These are phyloP conservation scores for Dorcoceras hygrometricum DNA, from an alignment of 257 asterid genomes.

Conservation along the genomic window DNA sequence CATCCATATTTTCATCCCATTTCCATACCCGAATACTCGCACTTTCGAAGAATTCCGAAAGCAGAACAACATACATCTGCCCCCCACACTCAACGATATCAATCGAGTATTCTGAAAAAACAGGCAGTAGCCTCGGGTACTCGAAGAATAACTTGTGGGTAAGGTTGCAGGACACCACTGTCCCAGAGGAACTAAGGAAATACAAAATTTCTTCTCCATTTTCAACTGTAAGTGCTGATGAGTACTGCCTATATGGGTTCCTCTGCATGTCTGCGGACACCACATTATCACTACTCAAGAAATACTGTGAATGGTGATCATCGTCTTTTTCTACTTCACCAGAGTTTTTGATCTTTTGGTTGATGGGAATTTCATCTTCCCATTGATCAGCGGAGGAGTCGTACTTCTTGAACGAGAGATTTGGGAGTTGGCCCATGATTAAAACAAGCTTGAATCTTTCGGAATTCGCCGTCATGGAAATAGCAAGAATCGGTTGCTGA, in stretches of 20 bases:
- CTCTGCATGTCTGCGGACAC: conserved; percentile 61
- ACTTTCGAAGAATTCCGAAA: conserved; percentile 68
- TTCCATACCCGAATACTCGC: conserved; percentile 72
- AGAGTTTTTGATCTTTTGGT: conserved; percentile 22
- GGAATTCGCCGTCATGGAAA: conserved; percentile 48
- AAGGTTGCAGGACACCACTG: conserved; percentile 61
- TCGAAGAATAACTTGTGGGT: conserved; percentile 35
- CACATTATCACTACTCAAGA: conserved; percentile 77
- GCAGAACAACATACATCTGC: conserved; percentile 47
- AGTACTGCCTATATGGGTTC: conserved; percentile 72
- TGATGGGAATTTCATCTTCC: conserved; percentile 39
- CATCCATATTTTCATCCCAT: conserved; percentile 37
- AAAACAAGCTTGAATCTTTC: conserved; percentile 41
- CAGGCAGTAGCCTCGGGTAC: conserved; percentile 73
- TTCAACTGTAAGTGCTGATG: conserved; percentile 43
- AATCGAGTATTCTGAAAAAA: conserved; percentile 65
- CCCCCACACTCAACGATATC: conserved; percentile 71
- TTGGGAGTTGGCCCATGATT: conserved; percentile 52
- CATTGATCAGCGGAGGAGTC: conserved; percentile 41
- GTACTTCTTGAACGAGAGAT: conserved; percentile 44
- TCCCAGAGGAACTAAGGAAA: conserved; percentile 68
- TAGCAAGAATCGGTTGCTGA: conserved; percentile 38
- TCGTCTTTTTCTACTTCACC: conserved; percentile 25
- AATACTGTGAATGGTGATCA: conserved; percentile 48
- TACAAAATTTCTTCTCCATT: conserved; percentile 42